Percentiles rank a stretch among this genome's conserved stretches.
Conservation (phyloP, 495 filamentous ascomycete species). For the Cryomyces antarcticus region DNA sequence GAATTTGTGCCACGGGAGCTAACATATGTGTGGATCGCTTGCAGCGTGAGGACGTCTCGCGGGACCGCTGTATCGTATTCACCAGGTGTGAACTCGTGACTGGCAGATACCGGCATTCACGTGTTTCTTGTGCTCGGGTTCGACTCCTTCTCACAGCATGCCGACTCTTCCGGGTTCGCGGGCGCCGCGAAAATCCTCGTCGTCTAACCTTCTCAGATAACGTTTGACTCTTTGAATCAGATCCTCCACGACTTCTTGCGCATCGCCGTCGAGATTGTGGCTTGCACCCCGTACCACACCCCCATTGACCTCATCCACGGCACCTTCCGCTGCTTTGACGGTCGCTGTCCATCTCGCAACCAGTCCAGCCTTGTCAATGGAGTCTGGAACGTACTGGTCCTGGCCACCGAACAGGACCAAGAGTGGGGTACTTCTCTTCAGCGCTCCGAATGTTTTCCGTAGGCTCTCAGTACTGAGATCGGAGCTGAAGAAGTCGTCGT, state of each 20-base stretch:
- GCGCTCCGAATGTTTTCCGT: conserved; percentile 39
- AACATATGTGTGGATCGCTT: too few relatives aligned
- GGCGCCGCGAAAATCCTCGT: background rate
- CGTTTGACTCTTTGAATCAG: conserved; percentile 32
- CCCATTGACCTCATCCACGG: conserved; percentile 30
- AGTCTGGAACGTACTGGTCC: conserved; percentile 49
- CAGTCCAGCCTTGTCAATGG: conserved; percentile 41
- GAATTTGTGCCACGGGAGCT: too few relatives aligned
- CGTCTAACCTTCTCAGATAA: conserved; percentile 25
- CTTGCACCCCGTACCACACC: conserved; percentile 38
- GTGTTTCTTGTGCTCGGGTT: too few relatives aligned
- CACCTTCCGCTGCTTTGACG: conserved; percentile 20
- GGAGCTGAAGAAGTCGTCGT: conserved; percentile 80
- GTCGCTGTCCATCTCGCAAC: conserved; percentile 40
- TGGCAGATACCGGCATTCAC: too few relatives aligned
- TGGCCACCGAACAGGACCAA: conserved; percentile 46
- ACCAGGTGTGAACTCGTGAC: too few relatives aligned
- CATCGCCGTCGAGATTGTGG: conserved; percentile 35
- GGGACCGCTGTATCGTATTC: too few relatives aligned
- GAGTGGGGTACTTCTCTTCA: conserved; percentile 33
- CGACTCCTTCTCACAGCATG: too few relatives aligned
- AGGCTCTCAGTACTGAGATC: conserved; percentile 44
- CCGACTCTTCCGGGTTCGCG: too few relatives aligned
- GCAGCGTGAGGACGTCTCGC: too few relatives aligned
- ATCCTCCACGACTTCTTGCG: conserved; percentile 24